Conservation (phyloP, 257 asterid species). For the Asclepias syriaca region DNA sequence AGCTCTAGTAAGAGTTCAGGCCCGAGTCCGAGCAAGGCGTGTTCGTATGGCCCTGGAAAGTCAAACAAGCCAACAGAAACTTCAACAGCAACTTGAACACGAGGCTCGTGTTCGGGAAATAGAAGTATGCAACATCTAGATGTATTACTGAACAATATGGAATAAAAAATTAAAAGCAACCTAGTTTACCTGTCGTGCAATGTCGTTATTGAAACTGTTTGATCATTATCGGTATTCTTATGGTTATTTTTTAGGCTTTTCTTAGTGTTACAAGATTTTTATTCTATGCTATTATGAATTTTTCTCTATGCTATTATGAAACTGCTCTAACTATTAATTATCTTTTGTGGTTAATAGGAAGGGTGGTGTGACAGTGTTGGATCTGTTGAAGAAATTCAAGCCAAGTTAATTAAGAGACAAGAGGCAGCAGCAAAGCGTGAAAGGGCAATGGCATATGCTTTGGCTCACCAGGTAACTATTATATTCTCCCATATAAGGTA, state of each 20-base stretch:
- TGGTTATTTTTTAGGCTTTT: background rate
- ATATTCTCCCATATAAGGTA: slow-evolving; percentile 16
- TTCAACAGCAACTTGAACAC: slow-evolving; percentile 66
- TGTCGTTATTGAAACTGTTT: background rate
- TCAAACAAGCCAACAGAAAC: slow-evolving; percentile 67
- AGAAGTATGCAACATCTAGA: slow-evolving; percentile 52
- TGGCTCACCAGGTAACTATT: slow-evolving; percentile 79
- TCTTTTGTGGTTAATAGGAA: slow-evolving; percentile 36
- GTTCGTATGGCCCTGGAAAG: slow-evolving; percentile 87
- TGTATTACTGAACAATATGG: background rate
- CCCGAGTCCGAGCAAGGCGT: slow-evolving; percentile 97
- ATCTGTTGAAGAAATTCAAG: slow-evolving; percentile 91
- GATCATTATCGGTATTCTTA: background rate
- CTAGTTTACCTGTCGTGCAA: background rate
- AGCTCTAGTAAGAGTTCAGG: slow-evolving; percentile 96
- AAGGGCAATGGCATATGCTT: slow-evolving; percentile 99
- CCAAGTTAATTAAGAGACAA: slow-evolving; percentile 84
- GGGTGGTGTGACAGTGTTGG: slow-evolving; percentile 98
- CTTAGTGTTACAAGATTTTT: background rate
- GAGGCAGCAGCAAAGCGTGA: slow-evolving; percentile 99
- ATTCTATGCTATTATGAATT: background rate
- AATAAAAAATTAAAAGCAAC: background rate
- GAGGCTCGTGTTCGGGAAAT: slow-evolving; percentile 82
- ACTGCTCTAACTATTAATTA: background rate
- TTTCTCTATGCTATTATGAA: too few species aligned